Percentiles rank a stretch among this genome's conserved stretches.
phyloP scores from a whole-genome alignment of 805 yeast species.

The Monosporozyma servazzii region DNA sequence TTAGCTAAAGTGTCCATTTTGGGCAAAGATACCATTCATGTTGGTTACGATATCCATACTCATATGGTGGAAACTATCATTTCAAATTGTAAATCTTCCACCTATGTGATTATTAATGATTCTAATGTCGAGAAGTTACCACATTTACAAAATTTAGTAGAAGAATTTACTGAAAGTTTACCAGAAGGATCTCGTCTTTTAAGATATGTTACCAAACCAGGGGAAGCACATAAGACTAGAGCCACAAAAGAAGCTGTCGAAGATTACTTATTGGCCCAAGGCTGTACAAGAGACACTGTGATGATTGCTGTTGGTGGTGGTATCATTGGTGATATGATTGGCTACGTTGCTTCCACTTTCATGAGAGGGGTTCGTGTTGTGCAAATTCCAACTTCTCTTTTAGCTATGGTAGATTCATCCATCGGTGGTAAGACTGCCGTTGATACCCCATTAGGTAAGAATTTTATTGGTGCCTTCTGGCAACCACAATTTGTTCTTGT shows the following conservation, averaged over 20 bases:
- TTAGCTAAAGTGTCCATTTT: slow-evolving; percentile 58
- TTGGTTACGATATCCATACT: slow-evolving; percentile 72
- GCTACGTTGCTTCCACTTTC: slow-evolving; percentile 97
- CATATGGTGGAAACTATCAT: slow-evolving; percentile 67
- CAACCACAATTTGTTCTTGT: slow-evolving; percentile 86
- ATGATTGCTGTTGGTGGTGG: slow-evolving; percentile 96
- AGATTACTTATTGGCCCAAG: slow-evolving; percentile 70
- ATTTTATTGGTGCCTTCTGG: slow-evolving; percentile 95
- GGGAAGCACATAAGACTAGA: slow-evolving; percentile 84
- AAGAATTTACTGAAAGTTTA: slow-evolving; percentile 36
- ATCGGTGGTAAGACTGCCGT: slow-evolving; percentile 98
- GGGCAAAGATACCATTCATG: slow-evolving; percentile 77
- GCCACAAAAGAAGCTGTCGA: slow-evolving; percentile 87
- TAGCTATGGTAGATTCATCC: slow-evolving; percentile 97
- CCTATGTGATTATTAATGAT: slow-evolving; percentile 88
- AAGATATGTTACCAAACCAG: slow-evolving; percentile 75
- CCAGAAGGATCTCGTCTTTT: slow-evolving; percentile 56
- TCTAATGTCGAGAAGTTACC: slow-evolving; percentile 62
- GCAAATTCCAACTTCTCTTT: slow-evolving; percentile 86
- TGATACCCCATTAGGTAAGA: slow-evolving; percentile 93
- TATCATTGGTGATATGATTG: slow-evolving; percentile 97
- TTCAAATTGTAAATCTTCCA: slow-evolving; percentile 61
- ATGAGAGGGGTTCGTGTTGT: slow-evolving; percentile 95
- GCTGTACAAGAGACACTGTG: slow-evolving; percentile 94
- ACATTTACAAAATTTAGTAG: slow-evolving; percentile 42